Percentiles rank a stretch among this genome's conserved stretches.
These are phyloP conservation scores for Hypomontagnella submonticulosa DNA, from an alignment of 495 filamentous ascomycete species.

Conservation along the genomic window DNA sequence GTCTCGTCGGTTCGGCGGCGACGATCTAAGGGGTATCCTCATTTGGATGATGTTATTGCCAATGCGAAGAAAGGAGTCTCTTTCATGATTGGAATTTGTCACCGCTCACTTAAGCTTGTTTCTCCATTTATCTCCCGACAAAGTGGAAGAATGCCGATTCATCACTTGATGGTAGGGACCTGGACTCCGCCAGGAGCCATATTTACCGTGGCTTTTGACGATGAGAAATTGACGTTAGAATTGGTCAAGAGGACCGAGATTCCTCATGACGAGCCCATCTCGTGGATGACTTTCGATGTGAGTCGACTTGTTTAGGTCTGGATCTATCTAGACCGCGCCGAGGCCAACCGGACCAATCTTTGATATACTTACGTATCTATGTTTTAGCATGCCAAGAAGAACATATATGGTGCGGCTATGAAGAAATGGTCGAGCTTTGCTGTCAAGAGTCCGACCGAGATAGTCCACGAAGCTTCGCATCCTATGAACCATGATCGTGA, in stretches of 20 bases:
- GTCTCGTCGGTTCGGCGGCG: slow-evolving; percentile 1
- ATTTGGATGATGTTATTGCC: slow-evolving; percentile 2
- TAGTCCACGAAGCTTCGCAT: slow-evolving; percentile 78
- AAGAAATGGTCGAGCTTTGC: slow-evolving; percentile 88
- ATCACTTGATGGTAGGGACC: slow-evolving; percentile 85
- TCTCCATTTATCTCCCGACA: not conserved
- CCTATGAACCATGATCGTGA: slow-evolving; percentile 68
- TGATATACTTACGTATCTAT: slow-evolving; percentile 39
- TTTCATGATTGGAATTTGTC: not conserved
- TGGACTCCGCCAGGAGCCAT: slow-evolving; percentile 88
- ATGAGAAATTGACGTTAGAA: slow-evolving; percentile 74
- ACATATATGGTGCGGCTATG: slow-evolving; percentile 87
- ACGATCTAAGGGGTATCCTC: not conserved
- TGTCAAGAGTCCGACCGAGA: slow-evolving; percentile 80
- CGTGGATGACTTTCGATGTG: slow-evolving; percentile 90
- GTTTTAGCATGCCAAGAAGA: slow-evolving; percentile 75
- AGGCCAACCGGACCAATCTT: not conserved
- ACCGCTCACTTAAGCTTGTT: slow-evolving; percentile 2
- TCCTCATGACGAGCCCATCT: slow-evolving; percentile 83
- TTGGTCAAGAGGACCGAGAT: slow-evolving; percentile 82
- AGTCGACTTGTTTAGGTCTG: slow-evolving; percentile 37
- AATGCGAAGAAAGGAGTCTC: not conserved
- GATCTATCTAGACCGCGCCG: not conserved
- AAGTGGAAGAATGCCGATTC: slow-evolving; percentile 67
- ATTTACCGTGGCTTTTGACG: slow-evolving; percentile 85